Evolutionary conservation across 2,329 filamentous ascomycete genomes (phyloP).

Genomic region (Cladosporium sp.): DNA sequence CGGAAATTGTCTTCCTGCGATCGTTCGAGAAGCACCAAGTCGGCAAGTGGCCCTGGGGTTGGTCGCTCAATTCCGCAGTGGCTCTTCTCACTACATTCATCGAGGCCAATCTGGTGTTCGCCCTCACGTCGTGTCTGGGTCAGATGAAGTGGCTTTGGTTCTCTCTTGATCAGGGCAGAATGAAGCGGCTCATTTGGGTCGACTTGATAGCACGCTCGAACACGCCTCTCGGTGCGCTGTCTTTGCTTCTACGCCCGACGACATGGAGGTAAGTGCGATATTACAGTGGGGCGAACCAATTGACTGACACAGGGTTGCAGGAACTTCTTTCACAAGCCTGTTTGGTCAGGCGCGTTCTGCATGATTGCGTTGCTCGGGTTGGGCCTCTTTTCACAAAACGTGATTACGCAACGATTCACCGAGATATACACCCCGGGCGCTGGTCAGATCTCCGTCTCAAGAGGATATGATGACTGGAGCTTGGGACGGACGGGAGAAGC

Average conservation of each 20-base stretch:
- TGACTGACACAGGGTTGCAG: background rate
- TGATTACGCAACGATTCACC: background rate
- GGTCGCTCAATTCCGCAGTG: background rate
- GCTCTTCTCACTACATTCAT: background rate
- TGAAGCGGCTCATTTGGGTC: background rate
- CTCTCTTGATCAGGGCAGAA: background rate
- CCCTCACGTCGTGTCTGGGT: background rate
- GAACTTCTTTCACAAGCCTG: background rate
- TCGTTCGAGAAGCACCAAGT: background rate
- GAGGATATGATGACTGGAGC: background rate
- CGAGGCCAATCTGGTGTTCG: background rate
- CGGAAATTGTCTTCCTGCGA: background rate
- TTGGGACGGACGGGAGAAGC: background rate
- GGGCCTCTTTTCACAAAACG: background rate
- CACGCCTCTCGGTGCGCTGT: background rate
- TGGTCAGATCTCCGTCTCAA: background rate
- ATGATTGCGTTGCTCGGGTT: background rate
- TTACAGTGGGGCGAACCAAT: background rate
- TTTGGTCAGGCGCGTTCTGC: background rate
- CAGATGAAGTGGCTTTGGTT: conserved; percentile 3
- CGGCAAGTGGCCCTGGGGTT: background rate
- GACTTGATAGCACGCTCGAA: background rate
- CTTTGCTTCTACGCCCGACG: background rate
- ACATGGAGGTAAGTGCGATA: background rate
- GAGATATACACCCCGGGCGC: background rate